Conservation (phyloP, 2,329 filamentous ascomycete genomes). For the Acrodontium crateriforme region DNA sequence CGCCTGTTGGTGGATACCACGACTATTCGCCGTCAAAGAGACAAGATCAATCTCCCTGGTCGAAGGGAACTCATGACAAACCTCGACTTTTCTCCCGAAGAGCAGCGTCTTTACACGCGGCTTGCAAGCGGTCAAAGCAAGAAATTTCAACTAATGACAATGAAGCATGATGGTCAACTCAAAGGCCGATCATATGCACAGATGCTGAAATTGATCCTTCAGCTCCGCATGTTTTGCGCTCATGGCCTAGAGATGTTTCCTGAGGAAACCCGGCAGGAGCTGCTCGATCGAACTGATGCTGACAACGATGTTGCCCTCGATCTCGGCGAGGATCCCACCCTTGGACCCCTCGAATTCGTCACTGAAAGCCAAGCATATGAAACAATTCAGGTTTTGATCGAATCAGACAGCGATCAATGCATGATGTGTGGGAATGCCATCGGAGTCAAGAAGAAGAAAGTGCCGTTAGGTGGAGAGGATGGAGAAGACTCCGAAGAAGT, state of each 20-base stretch:
- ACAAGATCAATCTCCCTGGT: slow-evolving; percentile 70
- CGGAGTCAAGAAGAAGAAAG: slow-evolving; percentile 35
- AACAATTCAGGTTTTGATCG: slow-evolving; percentile 69
- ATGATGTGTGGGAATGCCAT: slow-evolving; percentile 54
- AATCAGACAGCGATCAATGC: slow-evolving; percentile 66
- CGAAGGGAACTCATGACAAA: slow-evolving; percentile 59
- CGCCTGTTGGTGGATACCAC: slow-evolving; percentile 88
- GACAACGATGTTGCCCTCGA: slow-evolving; percentile 80
- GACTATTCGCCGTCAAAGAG: slow-evolving; percentile 79
- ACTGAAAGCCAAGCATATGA: slow-evolving; percentile 66
- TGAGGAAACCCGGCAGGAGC: slow-evolving; percentile 64
- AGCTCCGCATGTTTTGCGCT: slow-evolving; percentile 78
- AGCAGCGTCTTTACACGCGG: slow-evolving; percentile 66
- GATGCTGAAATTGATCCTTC: slow-evolving; percentile 80
- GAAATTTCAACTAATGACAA: slow-evolving; percentile 61
- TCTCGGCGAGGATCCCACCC: slow-evolving; percentile 54
- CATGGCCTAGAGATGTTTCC: slow-evolving; percentile 86
- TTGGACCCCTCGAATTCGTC: slow-evolving; percentile 45
- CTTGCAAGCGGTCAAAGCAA: slow-evolving; percentile 72
- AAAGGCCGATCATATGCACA: slow-evolving; percentile 78
- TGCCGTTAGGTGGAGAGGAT: no score
- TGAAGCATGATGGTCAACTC: slow-evolving; percentile 43
- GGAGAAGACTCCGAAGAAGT: slow-evolving; percentile 41
- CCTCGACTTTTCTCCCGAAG: slow-evolving; percentile 62
- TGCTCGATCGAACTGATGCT: slow-evolving; percentile 50